A percentile compares a stretch with the other conserved stretches of the same genome.
Conservation (phyloP, 2,329 filamentous ascomycete genomes). For the Fusarium penzigii region DNA sequence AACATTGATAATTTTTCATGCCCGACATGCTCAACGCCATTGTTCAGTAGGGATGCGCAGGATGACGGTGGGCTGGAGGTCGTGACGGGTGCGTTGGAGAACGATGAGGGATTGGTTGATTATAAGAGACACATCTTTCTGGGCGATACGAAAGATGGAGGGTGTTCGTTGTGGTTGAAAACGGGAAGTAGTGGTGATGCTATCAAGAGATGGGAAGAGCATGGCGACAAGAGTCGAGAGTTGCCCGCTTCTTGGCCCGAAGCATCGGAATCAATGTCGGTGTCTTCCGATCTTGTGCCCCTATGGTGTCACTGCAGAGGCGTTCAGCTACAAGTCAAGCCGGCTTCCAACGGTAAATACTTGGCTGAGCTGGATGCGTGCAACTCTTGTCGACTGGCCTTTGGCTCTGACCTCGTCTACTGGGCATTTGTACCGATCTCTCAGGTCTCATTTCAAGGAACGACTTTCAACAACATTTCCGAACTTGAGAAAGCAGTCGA, state of each 20-base stretch:
- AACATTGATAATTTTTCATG: neutral
- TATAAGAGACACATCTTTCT: neutral
- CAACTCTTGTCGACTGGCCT: neutral
- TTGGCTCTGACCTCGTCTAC: neutral
- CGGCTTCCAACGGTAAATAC: neutral
- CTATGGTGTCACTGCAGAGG: slow-evolving; percentile 1
- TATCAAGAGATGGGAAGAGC: neutral
- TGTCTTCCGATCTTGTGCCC: neutral
- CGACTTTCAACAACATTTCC: neutral
- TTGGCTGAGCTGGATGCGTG: neutral
- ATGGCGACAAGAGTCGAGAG: neutral
- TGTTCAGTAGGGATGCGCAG: neutral
- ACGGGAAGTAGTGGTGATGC: neutral
- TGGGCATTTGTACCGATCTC: neutral
- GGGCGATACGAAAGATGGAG: neutral
- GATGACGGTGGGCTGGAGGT: neutral
- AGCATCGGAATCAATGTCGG: neutral
- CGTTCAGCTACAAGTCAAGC: neutral
- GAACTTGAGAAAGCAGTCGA: neutral
- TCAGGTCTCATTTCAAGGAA: neutral
- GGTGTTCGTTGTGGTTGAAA: neutral
- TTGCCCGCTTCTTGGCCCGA: neutral
- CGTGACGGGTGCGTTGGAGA: neutral
- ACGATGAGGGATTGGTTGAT: neutral
- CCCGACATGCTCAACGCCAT: neutral